These are phyloP conservation scores for Cotoneaster glaucophyllus DNA, from an alignment of 306 rosid species.

Conservation along the genomic window DNA sequence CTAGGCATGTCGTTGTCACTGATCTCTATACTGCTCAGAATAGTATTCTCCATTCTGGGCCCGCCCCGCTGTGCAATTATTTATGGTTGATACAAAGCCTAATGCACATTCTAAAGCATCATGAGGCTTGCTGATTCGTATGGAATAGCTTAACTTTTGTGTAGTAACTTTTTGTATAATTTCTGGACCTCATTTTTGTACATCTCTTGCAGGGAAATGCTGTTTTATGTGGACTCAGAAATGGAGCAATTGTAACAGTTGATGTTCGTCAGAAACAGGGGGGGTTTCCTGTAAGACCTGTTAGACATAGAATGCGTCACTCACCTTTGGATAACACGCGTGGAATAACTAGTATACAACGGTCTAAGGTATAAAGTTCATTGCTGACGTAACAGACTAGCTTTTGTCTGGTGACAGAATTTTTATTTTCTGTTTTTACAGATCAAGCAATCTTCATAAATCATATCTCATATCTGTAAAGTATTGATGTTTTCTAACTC, in stretches of 20 bases:
- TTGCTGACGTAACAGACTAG: background rate
- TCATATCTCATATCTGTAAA: background rate
- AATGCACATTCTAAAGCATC: background rate
- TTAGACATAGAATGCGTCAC: conserved; percentile 38
- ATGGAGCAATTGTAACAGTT: conserved; percentile 71
- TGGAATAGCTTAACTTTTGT: background rate
- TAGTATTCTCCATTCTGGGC: background rate
- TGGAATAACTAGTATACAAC: conserved; percentile 36
- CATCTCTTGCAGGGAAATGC: conserved; percentile 61
- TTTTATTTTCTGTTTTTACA: background rate
- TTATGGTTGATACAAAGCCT: background rate
- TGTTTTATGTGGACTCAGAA: conserved; percentile 84
- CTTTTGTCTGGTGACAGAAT: background rate
- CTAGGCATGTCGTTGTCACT: background rate
- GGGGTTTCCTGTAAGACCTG: conserved; percentile 32
- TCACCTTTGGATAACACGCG: conserved; percentile 22
- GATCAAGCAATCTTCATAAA: background rate
- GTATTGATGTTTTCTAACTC: background rate
- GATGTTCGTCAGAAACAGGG: conserved; percentile 66
- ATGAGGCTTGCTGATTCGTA: background rate
- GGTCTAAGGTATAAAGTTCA: conserved; percentile 51
- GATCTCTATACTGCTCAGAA: background rate
- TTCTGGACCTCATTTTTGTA: conserved; percentile 13
- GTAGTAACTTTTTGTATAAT: background rate
- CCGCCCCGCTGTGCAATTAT: background rate